These are phyloP conservation scores for Xylaria sp. DNA, from an alignment of 2,329 filamentous ascomycete species.

Conservation along the genomic window DNA sequence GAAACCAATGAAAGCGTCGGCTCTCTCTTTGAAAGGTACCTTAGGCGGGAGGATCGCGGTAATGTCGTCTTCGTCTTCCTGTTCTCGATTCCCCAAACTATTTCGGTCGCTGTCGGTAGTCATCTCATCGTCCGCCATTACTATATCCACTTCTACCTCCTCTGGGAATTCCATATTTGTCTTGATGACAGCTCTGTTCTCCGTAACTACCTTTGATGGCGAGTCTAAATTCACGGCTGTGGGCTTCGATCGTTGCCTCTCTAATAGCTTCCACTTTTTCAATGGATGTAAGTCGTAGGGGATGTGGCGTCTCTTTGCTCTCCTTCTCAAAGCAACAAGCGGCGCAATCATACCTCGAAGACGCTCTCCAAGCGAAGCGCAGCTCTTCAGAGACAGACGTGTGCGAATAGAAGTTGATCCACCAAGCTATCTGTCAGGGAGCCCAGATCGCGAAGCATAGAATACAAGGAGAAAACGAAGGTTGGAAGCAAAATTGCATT, in stretches of 20 bases:
- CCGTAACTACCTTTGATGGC: not conserved
- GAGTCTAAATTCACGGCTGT: not conserved
- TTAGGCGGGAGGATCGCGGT: conserved; percentile 31
- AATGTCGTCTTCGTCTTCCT: conserved; percentile 1
- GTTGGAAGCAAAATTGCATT: conserved; percentile 28
- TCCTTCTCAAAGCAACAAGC: conserved; percentile 37
- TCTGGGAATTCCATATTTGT: conserved; percentile 20
- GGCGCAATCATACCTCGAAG: conserved; percentile 35
- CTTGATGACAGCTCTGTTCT: too few species aligned
- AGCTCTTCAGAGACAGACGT: conserved; percentile 2
- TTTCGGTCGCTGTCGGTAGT: conserved; percentile 16
- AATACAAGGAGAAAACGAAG: conserved; percentile 20
- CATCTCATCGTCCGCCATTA: conserved; percentile 22
- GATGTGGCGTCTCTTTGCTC: conserved; percentile 12
- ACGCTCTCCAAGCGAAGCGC: conserved; percentile 16
- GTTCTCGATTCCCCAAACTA: not conserved
- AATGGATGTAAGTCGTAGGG: not conserved
- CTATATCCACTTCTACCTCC: conserved; percentile 13
- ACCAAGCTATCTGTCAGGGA: conserved; percentile 2
- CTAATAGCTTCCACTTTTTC: conserved; percentile 12
- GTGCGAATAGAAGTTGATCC: conserved; percentile 10
- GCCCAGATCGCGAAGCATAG: conserved; percentile 19
- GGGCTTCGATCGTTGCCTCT: conserved; percentile 3
- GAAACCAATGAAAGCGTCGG: conserved; percentile 39
- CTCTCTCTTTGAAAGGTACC: conserved; percentile 40